A percentile compares a stretch with the other conserved stretches of the same genome.
Conservation (phyloP, 495 filamentous ascomycete genomes). For the Annulohypoxylon stygium region DNA sequence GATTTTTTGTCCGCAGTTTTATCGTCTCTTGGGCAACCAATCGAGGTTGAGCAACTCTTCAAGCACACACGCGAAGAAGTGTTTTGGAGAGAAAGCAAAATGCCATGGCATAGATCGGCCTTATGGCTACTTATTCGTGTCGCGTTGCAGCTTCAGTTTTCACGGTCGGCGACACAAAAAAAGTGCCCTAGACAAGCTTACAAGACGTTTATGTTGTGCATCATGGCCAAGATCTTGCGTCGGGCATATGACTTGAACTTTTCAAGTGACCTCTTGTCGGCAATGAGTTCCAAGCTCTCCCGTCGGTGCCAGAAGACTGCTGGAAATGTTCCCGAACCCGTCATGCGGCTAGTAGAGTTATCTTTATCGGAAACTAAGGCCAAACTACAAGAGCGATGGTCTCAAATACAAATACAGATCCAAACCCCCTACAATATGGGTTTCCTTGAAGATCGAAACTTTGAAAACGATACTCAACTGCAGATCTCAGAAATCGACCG, state of each 20-base stretch:
- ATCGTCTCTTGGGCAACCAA: constrained; percentile 54
- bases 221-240: constrained; percentile 60
- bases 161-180: constrained; percentile 2
- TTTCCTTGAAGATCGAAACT: constrained; percentile 1
- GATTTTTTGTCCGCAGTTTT: constrained; percentile 66
- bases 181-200: constrained; percentile 52
- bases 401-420: constrained; percentile 15
- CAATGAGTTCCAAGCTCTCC: constrained; percentile 65
- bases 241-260: constrained; percentile 21
- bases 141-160: constrained; percentile 58
- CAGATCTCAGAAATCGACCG: constrained; percentile 7
- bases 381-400: constrained; percentile 23
- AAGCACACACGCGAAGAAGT: constrained; percentile 76
- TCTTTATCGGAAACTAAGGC: constrained; percentile 1
- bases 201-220: constrained; percentile 69
- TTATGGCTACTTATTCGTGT: constrained; percentile 73
- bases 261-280: constrained; percentile 53
- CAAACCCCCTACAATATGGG: background rate
- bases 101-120: constrained; percentile 71
- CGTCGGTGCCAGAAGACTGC: constrained; percentile 63
- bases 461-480: constrained; percentile 18
- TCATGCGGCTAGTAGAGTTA: constrained; percentile 41
- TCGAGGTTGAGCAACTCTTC: constrained; percentile 53
- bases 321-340: background rate
- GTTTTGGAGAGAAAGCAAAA: too few relatives aligned